Conservation (phyloP, 768 basidiomycete species). For the Mycena haematopus region DNA sequence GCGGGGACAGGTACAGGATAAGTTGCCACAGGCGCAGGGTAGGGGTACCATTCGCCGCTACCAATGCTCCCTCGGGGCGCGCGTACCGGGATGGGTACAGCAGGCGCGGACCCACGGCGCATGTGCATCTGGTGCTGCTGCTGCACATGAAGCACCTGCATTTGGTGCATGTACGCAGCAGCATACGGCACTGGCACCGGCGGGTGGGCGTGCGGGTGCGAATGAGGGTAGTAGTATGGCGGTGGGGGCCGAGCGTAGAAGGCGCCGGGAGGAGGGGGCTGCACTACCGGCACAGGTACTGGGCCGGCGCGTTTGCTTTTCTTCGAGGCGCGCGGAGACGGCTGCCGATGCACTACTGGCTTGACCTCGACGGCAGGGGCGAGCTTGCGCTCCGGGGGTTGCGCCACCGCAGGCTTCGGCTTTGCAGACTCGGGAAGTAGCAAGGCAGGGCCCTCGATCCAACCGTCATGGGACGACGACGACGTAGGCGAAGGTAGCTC, state of each 20-base stretch:
- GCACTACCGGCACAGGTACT: not conserved
- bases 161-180: slow-evolving; percentile 27
- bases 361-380: slow-evolving; percentile 2
- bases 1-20: slow-evolving; percentile 9
- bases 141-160: slow-evolving; percentile 26
- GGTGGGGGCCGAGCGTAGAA: slow-evolving; percentile 18
- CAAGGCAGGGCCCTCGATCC: slow-evolving; percentile 44
- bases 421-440: slow-evolving; percentile 1
- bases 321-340: slow-evolving; percentile 18
- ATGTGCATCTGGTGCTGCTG: slow-evolving; percentile 27
- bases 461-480: slow-evolving; percentile 42
- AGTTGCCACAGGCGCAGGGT: slow-evolving; percentile 7
- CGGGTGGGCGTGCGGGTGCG: slow-evolving; percentile 11
- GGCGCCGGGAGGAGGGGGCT: not conserved
- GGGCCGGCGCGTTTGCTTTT: slow-evolving; percentile 15
- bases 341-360: not conserved
- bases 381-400: slow-evolving; percentile 3
- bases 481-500: slow-evolving; percentile 36
- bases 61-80: slow-evolving; percentile 17
- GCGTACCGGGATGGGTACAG: slow-evolving; percentile 1
- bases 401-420: not conserved
- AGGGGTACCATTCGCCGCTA: slow-evolving; percentile 26
- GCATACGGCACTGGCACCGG: slow-evolving; percentile 16
- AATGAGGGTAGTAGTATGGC: slow-evolving; percentile 23
- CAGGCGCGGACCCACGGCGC: slow-evolving; percentile 25